Conservation (phyloP, 169 alveolate genomes). For the Neospora caninum region DNA sequence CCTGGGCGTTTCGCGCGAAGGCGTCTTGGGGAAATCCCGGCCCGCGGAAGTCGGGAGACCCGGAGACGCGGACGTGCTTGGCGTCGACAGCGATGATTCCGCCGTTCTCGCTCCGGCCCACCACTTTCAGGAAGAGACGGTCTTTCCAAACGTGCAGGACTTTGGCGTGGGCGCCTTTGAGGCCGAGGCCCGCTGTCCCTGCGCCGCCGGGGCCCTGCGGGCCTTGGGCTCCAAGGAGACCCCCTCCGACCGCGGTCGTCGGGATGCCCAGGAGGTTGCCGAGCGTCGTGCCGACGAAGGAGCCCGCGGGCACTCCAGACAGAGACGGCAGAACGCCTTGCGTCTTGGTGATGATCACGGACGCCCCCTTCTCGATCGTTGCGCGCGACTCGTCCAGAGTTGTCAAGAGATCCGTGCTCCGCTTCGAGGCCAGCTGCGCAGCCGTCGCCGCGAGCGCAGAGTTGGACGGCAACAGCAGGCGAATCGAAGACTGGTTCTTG, state of each 20-base stretch:
- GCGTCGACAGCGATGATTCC: constrained; percentile 50
- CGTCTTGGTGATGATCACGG: not conserved
- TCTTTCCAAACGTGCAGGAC: constrained; percentile 45
- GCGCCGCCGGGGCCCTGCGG: not conserved
- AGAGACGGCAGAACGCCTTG: not conserved
- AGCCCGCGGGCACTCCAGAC: not conserved
- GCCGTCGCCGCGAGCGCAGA: not conserved
- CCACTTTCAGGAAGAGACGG: not conserved
- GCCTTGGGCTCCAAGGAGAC: not conserved
- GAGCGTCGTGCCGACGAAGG: not conserved
- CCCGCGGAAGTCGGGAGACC: not conserved
- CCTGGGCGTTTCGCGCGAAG: not conserved
- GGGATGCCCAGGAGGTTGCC: not conserved
- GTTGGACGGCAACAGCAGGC: constrained; percentile 27
- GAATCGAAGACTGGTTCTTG: not conserved
- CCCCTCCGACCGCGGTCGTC: not conserved
- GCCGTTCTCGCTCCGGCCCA: constrained; percentile 5
- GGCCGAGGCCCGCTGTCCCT: constrained; percentile 7
- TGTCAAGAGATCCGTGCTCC: not conserved
- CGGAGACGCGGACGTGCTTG: constrained; percentile 1
- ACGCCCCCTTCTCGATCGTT: not conserved
- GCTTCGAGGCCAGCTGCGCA: not conserved
- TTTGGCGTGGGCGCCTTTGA: not conserved
- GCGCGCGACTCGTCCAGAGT: not conserved
- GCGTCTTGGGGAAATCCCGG: not conserved